These are phyloP conservation scores for Wickerhamomyces silvicola DNA, from an alignment of 805 yeast genomes.

Conservation along the genomic window DNA sequence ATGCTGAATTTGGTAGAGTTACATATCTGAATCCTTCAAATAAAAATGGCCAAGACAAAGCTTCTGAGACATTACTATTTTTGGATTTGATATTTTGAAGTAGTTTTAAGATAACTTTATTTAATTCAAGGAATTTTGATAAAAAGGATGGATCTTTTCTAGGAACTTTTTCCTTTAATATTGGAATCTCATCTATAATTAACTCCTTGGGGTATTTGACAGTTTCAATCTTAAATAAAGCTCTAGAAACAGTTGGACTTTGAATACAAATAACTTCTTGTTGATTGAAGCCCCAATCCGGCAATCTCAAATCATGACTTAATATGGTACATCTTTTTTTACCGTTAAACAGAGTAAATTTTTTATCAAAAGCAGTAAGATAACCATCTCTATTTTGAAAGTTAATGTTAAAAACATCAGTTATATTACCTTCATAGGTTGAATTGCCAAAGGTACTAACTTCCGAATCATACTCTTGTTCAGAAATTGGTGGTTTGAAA, in stretches of 20 bases:
- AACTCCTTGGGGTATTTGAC: slow-evolving; percentile 31
- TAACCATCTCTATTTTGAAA: slow-evolving; percentile 32
- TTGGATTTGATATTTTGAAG: slow-evolving; percentile 12
- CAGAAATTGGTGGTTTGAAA: slow-evolving; percentile 79
- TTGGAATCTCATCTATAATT: slow-evolving; percentile 21
- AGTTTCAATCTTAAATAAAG: slow-evolving; percentile 70
- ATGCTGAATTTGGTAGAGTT: slow-evolving; percentile 34
- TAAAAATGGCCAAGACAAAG: slow-evolving; percentile 58
- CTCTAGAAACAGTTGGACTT: slow-evolving; percentile 58
- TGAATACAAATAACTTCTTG: slow-evolving; percentile 86
- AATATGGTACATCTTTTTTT: slow-evolving; percentile 65
- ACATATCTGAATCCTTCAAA: slow-evolving; percentile 55
- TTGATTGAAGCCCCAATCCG: slow-evolving; percentile 80
- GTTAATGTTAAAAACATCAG: slow-evolving; percentile 64
- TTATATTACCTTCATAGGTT: slow-evolving; percentile 56
- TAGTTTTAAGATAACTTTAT: slow-evolving; percentile 11
- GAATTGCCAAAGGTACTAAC: slow-evolving; percentile 67
- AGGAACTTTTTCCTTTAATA: slow-evolving; percentile 18
- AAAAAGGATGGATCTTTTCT: slow-evolving; percentile 11
- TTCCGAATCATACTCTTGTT: slow-evolving; percentile 84
- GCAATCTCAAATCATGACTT: slow-evolving; percentile 68
- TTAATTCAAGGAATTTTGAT: slow-evolving; percentile 18
- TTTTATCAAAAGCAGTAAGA: slow-evolving; percentile 42
- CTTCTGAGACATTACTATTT: slow-evolving; percentile 30
- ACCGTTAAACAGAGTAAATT: slow-evolving; percentile 61